Evolutionary conservation across 192 early-diverging fungal species (phyloP).

Genomic region (Haplosporangium gracile): DNA sequence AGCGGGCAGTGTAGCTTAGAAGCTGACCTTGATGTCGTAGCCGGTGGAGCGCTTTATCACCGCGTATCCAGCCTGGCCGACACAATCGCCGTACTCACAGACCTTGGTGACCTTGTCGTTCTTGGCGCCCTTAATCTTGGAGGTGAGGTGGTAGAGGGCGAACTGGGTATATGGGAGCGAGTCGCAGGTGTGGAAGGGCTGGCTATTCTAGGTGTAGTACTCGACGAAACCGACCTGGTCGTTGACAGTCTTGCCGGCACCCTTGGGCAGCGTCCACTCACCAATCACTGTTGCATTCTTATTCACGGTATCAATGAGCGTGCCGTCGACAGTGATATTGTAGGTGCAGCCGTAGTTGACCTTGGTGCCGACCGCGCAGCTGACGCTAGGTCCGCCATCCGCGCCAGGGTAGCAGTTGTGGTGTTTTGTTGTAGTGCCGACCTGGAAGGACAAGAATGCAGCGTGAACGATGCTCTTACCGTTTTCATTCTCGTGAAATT

Average conservation of each 20-base stretch:
- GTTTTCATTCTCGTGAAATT: constrained; percentile 12
- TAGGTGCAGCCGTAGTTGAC: constrained; percentile 22
- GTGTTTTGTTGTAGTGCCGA: constrained; percentile 14
- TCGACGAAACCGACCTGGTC: constrained; percentile 24
- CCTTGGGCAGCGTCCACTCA: constrained; percentile 18
- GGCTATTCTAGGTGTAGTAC: constrained; percentile 18
- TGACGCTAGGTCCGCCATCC: constrained; percentile 20
- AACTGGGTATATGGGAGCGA: constrained; percentile 21
- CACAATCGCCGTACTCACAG: constrained; percentile 18
- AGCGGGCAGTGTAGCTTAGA: neutral
- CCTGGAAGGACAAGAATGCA: constrained; percentile 27
- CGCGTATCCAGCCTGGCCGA: constrained; percentile 17
- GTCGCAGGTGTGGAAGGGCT: constrained; percentile 2
- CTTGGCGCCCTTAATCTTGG: constrained; percentile 3
- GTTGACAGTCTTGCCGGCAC: constrained; percentile 17
- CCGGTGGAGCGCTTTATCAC: neutral
- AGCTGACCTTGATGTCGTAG: constrained; percentile 21
- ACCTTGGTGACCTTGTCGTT: constrained; percentile 3
- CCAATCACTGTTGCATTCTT: neutral
- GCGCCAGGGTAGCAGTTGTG: constrained; percentile 12
- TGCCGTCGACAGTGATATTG: constrained; percentile 10
- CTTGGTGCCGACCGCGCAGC: constrained; percentile 20
- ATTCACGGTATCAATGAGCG: constrained; percentile 18
- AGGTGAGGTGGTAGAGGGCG: constrained; percentile 18
- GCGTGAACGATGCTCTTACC: constrained; percentile 22